Evolutionary conservation across 768 basidiomycete genomes (phyloP).

Genomic region (Russula sp.): DNA sequence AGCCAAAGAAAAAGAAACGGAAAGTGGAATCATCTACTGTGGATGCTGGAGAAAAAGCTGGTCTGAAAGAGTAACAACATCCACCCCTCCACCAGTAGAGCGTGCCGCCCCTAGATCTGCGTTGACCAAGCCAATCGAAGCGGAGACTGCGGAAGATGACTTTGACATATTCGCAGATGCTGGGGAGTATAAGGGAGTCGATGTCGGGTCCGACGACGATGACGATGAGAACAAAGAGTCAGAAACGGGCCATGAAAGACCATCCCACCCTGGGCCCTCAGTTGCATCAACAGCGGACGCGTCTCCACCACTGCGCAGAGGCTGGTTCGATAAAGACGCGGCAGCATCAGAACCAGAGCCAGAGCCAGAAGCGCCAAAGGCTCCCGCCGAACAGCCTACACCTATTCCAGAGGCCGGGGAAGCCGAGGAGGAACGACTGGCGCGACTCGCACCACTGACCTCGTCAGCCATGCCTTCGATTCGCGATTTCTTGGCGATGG

Average conservation of each 20-base stretch:
- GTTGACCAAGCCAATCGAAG: conserved; percentile 35
- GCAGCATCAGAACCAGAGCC: conserved; percentile 5
- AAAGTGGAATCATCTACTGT: conserved; percentile 41
- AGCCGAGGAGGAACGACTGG: conserved; percentile 45
- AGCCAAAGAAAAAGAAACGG: conserved; percentile 59
- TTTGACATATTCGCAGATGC: conserved; percentile 87
- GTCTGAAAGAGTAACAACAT: background rate
- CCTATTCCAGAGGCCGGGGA: conserved; percentile 42
- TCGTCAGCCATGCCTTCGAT: conserved; percentile 85
- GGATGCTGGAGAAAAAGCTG: conserved; percentile 29
- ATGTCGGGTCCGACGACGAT: conserved; percentile 46
- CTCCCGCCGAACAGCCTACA: conserved; percentile 1
- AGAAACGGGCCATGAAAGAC: background rate
- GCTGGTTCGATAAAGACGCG: conserved; percentile 19
- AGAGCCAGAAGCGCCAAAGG: conserved; percentile 8
- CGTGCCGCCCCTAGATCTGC: conserved; percentile 18
- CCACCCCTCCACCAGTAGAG: conserved; percentile 21
- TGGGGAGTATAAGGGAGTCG: conserved; percentile 76
- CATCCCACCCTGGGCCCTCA: conserved; percentile 1
- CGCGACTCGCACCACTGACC: conserved; percentile 67
- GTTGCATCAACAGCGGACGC: background rate
- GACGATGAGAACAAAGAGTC: conserved; percentile 26
- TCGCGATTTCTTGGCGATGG: conserved; percentile 75
- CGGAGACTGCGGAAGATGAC: conserved; percentile 54
- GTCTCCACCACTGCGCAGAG: conserved; percentile 5